phyloP scores from a whole-genome alignment of 2,329 filamentous ascomycete genomes.

The Cryphonectria nitschkei region DNA sequence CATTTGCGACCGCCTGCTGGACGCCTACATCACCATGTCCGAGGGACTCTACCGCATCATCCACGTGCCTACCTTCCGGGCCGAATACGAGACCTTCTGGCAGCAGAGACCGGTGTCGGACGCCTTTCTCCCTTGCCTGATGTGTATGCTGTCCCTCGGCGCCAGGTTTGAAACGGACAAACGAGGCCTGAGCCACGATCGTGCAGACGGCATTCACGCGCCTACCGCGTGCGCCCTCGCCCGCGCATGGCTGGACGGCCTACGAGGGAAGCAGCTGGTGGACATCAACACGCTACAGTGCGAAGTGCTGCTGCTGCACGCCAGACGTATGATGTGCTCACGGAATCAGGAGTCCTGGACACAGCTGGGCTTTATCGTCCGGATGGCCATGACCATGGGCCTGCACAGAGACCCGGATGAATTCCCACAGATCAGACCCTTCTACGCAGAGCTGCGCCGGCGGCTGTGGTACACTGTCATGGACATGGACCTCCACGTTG shows the following conservation, averaged over 20 bases:
- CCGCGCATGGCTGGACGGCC: conserved; percentile 55
- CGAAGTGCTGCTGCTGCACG: conserved; percentile 57
- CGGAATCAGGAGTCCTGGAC: conserved; percentile 57
- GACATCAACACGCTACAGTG: conserved; percentile 59
- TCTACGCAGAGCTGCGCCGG: conserved; percentile 57
- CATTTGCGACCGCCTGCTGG: conserved; percentile 56
- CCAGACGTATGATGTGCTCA: conserved; percentile 53
- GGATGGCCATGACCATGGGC: conserved; percentile 64
- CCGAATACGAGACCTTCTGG: conserved; percentile 58
- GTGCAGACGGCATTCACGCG: conserved; percentile 58
- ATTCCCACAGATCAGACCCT: conserved; percentile 53
- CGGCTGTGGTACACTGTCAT: conserved; percentile 60
- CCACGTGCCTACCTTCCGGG: conserved; percentile 55
- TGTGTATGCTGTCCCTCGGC: conserved; percentile 57
- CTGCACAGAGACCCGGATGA: conserved; percentile 61
- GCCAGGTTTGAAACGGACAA: conserved; percentile 57
- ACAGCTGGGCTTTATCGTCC: conserved; percentile 57
- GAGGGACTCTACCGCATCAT: conserved; percentile 59
- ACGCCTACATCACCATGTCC: conserved; percentile 53
- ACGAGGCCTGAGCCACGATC: conserved; percentile 54
- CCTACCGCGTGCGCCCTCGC: conserved; percentile 61
- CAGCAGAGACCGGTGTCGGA: conserved; percentile 50
- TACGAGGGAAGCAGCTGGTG: conserved; percentile 56
- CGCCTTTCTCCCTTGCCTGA: conserved; percentile 57
- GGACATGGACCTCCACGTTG: conserved; percentile 60